These are phyloP conservation scores for Daedaleopsis nitida DNA, from an alignment of 768 basidiomycete species.

Conservation along the genomic window DNA sequence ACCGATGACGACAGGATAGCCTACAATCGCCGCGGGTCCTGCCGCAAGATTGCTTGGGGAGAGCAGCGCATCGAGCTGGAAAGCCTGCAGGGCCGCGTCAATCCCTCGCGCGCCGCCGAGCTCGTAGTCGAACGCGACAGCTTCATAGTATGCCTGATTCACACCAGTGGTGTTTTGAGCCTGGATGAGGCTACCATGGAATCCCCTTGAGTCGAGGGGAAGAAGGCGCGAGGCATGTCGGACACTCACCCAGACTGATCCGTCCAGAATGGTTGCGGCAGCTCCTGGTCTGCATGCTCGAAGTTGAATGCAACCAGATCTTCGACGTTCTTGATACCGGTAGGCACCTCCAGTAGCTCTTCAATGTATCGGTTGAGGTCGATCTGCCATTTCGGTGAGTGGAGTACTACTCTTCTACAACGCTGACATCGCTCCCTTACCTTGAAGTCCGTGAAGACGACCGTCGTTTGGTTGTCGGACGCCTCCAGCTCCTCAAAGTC, in stretches of 20 bases:
- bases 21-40: slow-evolving; percentile 34
- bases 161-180: slow-evolving; percentile 23
- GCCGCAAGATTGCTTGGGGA: slow-evolving; percentile 23
- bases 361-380: slow-evolving; percentile 52
- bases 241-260: slow-evolving; percentile 37
- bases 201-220: no score
- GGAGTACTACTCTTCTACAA: no score
- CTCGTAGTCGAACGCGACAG: slow-evolving; percentile 27
- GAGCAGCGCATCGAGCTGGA: slow-evolving; percentile 32
- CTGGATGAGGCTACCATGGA: slow-evolving; percentile 21
- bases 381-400: slow-evolving; percentile 37
- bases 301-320: slow-evolving; percentile 63
- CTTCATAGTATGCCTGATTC: slow-evolving; percentile 29
- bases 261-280: slow-evolving; percentile 36
- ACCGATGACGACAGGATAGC: slow-evolving; percentile 40
- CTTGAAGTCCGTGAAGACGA: slow-evolving; percentile 62
- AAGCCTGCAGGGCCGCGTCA: slow-evolving; percentile 28
- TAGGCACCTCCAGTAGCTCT: slow-evolving; percentile 51
- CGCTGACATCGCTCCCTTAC: slow-evolving; percentile 28
- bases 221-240: no score
- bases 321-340: slow-evolving; percentile 52
- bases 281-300: slow-evolving; percentile 50
- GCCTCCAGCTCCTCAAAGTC: slow-evolving; percentile 50
- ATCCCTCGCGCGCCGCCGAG: slow-evolving; percentile 31
- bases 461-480: slow-evolving; percentile 52